phyloP scores from a whole-genome alignment of 768 basidiomycete genomes.

The Thelephora ganbajun region DNA sequence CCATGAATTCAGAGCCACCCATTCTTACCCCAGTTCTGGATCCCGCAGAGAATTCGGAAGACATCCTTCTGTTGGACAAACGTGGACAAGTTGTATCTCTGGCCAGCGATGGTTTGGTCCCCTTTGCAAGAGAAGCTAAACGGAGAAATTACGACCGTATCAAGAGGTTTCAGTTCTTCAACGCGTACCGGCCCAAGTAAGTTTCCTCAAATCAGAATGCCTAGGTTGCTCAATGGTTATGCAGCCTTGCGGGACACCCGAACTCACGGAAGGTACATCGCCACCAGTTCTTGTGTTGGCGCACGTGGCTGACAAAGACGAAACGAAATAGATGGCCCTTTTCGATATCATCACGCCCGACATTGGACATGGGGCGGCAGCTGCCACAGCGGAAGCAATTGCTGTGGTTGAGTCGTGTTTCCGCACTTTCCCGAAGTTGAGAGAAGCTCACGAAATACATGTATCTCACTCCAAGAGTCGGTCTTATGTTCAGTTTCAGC shows the following conservation, averaged over 20 bases:
- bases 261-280: conserved; percentile 38
- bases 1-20: conserved; percentile 76
- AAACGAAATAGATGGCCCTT: conserved; percentile 29
- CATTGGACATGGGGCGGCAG: conserved; percentile 42
- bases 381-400: conserved; percentile 64
- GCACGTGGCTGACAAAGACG: not conserved
- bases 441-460: conserved; percentile 57
- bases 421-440: conserved; percentile 56
- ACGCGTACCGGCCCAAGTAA: conserved; percentile 59
- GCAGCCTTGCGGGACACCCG: conserved; percentile 63
- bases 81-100: conserved; percentile 66
- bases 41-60: conserved; percentile 39
- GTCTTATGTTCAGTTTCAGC: conserved; percentile 13
- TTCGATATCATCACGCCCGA: conserved; percentile 80
- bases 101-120: conserved; percentile 57
- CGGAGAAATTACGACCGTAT: conserved; percentile 50
- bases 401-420: conserved; percentile 53
- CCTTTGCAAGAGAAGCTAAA: conserved; percentile 77
- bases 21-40: conserved; percentile 64
- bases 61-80: conserved; percentile 65
- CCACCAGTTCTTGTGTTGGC: not conserved
- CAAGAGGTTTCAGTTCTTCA: conserved; percentile 71
- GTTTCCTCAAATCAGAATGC: conserved; percentile 6
- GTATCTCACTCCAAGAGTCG: conserved; percentile 67
- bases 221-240: conserved; percentile 2